phyloP scores from a whole-genome alignment of 306 rosid species.

The Sechiopsis laciniata region DNA sequence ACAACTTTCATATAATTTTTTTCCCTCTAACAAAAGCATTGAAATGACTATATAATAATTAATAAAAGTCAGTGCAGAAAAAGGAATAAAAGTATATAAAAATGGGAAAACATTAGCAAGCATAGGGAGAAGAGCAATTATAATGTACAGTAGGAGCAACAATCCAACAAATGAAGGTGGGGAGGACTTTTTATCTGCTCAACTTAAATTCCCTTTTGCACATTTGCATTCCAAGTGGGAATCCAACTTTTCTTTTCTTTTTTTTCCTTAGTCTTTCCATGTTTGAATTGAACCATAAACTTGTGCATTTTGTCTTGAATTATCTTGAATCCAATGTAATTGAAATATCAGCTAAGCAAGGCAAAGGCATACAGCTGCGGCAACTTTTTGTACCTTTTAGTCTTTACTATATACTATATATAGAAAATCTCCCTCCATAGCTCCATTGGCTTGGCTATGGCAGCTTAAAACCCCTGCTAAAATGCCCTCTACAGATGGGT shows the following conservation, averaged over 20 bases:
- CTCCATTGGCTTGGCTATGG: neutral
- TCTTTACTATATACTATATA: conserved; percentile 6
- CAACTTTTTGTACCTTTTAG: conserved; percentile 11
- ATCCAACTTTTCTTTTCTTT: conserved; percentile 5
- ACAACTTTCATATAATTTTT: conserved; percentile 8
- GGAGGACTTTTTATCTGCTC: conserved; percentile 21
- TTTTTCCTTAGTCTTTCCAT: neutral
- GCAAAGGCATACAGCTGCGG: conserved; percentile 12
- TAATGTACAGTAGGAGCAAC: conserved; percentile 15
- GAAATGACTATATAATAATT: conserved; percentile 22
- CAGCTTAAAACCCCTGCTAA: neutral
- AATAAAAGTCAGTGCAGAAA: conserved; percentile 10
- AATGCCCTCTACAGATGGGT: neutral
- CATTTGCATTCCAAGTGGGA: conserved; percentile 26
- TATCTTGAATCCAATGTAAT: neutral
- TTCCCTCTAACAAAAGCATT: conserved; percentile 9
- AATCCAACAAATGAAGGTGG: conserved; percentile 22
- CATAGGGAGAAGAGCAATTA: conserved; percentile 13
- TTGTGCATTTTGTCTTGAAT: neutral
- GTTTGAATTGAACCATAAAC: neutral
- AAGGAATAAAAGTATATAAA: conserved; percentile 21
- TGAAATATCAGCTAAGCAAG: conserved; percentile 10
- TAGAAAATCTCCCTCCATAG: neutral
- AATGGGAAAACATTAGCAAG: neutral
- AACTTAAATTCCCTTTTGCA: conserved; percentile 19